Base-by-base conservation (phyloP, 768 basidiomycete species). In the Tulasnella sp. region DNA sequence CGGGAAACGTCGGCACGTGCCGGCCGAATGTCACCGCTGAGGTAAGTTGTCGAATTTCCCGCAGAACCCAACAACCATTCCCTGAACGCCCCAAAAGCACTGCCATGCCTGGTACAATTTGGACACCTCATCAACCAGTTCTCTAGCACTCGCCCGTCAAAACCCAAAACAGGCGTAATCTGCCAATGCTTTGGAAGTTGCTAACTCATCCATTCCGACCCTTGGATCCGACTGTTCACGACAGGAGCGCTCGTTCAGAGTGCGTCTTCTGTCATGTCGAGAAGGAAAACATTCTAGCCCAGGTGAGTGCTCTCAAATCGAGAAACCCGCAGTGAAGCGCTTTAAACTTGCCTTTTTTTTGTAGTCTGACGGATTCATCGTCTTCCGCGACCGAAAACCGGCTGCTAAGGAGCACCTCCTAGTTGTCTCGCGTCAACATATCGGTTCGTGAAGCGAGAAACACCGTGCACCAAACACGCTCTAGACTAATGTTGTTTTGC, bases 381-480 rank as follows among this genome's bases (percentile, higher is more conserved):
- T 82, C 9, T 85, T 86, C 76, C 78, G 74, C 39, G 85, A 86
- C 77, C 79, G 80, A 29, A 80, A 79, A 22, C 85, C 85, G 3
- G 82, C 83, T 0, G 81, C 84, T 4, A 72, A 71, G 36, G 80
- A 84, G 38, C 85, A 86, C 77, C 74, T 85, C 2, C 81, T 84
- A 15, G 81, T 85, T 1, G 81, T 84, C 49, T 83, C 85, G 4
- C 82, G 80, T 54, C 75, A 76, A 22, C 85, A 85, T 74, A 80
- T 85, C 76, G 82, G 85, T 84, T 67, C 67, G 81, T 70, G 4
- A 64, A 25, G 58, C 22, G 14, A 31, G 22, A 54, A 9, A 25
- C 37, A n/a, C 22, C 6, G 19, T 69, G 70, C 37, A 19, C n/a
- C 22, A 25, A 22, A 17, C 68, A 38, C 69, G 45, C 49, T 34